A percentile compares a stretch with the other conserved stretches of the same genome.
These are phyloP conservation scores for Phytophthora hybrid DNA, from an alignment of 352 stramenopile species.

Conservation along the genomic window DNA sequence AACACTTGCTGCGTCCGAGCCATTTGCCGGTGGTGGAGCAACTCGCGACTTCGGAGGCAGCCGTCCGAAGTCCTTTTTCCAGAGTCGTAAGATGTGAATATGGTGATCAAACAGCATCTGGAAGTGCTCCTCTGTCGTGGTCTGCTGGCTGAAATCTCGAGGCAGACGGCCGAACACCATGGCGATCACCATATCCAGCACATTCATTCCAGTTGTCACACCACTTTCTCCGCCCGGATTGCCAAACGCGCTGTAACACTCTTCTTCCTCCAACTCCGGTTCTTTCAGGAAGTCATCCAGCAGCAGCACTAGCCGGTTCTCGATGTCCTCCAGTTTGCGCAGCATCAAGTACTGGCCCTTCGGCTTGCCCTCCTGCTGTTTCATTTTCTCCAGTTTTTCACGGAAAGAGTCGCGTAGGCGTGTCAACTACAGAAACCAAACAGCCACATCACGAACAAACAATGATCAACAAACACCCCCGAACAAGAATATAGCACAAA, in stretches of 20 bases:
- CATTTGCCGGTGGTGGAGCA: slow-evolving; percentile 13
- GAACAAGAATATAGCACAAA: neutral
- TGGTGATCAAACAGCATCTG: slow-evolving; percentile 83
- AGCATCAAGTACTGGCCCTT: slow-evolving; percentile 61
- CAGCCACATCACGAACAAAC: neutral
- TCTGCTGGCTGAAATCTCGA: slow-evolving; percentile 59
- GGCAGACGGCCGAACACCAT: slow-evolving; percentile 89
- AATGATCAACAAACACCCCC: neutral
- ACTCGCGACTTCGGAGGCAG: slow-evolving; percentile 51
- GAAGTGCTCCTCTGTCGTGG: slow-evolving; percentile 74
- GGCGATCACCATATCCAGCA: slow-evolving; percentile 88
- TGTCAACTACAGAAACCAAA: slow-evolving; percentile 45
- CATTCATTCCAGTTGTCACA: slow-evolving; percentile 64
- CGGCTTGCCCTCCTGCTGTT: slow-evolving; percentile 29
- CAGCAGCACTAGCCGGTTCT: slow-evolving; percentile 67
- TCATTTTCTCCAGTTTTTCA: slow-evolving; percentile 54
- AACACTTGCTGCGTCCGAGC: slow-evolving; percentile 16
- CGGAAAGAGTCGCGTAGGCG: slow-evolving; percentile 77
- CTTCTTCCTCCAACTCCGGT: slow-evolving; percentile 58
- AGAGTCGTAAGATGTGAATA: slow-evolving; percentile 80
- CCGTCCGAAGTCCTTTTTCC: slow-evolving; percentile 88
- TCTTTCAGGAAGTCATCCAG: slow-evolving; percentile 71
- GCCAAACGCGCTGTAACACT: slow-evolving; percentile 58
- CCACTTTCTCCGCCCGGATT: slow-evolving; percentile 28
- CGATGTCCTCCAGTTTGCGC: slow-evolving; percentile 84